A percentile compares a stretch with the other conserved stretches of the same genome.
Evolutionary conservation across 2,329 filamentous ascomycete species (phyloP).

Genomic region (Penicillium sp.): DNA sequence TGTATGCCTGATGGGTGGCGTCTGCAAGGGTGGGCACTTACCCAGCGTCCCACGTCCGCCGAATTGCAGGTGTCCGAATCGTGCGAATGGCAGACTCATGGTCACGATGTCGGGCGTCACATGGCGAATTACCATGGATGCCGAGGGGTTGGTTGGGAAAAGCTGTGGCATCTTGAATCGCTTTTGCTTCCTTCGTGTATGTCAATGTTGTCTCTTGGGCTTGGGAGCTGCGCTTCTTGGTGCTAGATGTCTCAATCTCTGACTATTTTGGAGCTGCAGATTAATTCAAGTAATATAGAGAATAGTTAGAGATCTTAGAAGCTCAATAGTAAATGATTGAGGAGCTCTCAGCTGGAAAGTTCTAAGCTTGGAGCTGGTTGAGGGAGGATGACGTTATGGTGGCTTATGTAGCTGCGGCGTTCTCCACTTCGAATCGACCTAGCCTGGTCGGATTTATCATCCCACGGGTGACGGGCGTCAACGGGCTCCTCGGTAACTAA

Average conservation of each 20-base stretch:
- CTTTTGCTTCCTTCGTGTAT: neutral
- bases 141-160: slow-evolving; percentile 66
- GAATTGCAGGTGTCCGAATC: slow-evolving; percentile 74
- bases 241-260: slow-evolving; percentile 11
- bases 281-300: too few relatives aligned
- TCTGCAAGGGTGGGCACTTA: slow-evolving; percentile 42
- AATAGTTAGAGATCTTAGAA: too few relatives aligned
- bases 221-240: slow-evolving; percentile 9
- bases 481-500: too few relatives aligned
- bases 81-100: slow-evolving; percentile 69
- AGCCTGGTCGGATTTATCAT: slow-evolving; percentile 5
- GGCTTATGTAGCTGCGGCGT: neutral
- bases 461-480: too few relatives aligned
- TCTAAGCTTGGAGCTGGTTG: neutral
- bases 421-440: slow-evolving; percentile 1
- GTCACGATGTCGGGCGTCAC: slow-evolving; percentile 67
- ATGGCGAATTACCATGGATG: slow-evolving; percentile 86
- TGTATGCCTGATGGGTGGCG: neutral
- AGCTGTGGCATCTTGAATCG: slow-evolving; percentile 45
- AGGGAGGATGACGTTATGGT: slow-evolving; percentile 2
- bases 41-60: slow-evolving; percentile 84
- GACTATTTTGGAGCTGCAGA: neutral
- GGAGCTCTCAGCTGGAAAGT: neutral
- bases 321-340: neutral
- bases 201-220: neutral